Conservation (phyloP, 805 yeast species). For the Saturnispora sekii region DNA sequence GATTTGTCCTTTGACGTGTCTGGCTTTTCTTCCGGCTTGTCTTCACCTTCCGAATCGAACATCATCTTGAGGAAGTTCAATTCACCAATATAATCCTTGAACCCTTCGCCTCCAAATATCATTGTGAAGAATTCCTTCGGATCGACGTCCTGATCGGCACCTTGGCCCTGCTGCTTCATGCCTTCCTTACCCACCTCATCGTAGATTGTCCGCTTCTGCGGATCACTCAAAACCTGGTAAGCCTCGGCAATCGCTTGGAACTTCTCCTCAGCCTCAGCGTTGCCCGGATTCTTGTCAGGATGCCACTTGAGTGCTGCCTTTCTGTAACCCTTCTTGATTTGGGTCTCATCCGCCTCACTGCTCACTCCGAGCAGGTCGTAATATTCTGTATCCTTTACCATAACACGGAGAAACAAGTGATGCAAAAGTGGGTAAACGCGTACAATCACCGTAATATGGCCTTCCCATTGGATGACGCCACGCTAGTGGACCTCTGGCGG, state of each 20-base stretch:
- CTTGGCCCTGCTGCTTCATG: slow-evolving; percentile 31
- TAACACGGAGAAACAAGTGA: slow-evolving; percentile 17
- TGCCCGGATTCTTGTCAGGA: slow-evolving; percentile 75
- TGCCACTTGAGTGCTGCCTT: slow-evolving; percentile 67
- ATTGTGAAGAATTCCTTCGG: slow-evolving; percentile 61
- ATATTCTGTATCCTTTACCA: slow-evolving; percentile 71
- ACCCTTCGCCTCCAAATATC: slow-evolving; percentile 87
- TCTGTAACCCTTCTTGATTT: slow-evolving; percentile 72
- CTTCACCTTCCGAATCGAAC: slow-evolving; percentile 29
- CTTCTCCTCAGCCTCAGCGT: slow-evolving; percentile 64
- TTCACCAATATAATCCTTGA: slow-evolving; percentile 82
- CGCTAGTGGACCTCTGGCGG: slow-evolving; percentile 12
- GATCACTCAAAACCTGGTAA: slow-evolving; percentile 67
- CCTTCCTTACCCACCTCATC: slow-evolving; percentile 70
- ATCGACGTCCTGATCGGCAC: slow-evolving; percentile 56
- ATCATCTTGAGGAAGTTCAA: slow-evolving; percentile 68
- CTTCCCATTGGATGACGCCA: slow-evolving; percentile 12
- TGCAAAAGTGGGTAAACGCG: no score
- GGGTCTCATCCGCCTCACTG: slow-evolving; percentile 49
- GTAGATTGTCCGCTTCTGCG: slow-evolving; percentile 51
- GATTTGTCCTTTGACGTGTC: no score
- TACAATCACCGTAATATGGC: slow-evolving; percentile 9
- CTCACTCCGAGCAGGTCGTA: slow-evolving; percentile 57
- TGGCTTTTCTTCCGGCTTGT: slow-evolving; percentile 33
- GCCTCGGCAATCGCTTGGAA: slow-evolving; percentile 60